Evolutionary conservation across 352 stramenopile species (phyloP).

Genomic region (Peronospora farinosa): DNA sequence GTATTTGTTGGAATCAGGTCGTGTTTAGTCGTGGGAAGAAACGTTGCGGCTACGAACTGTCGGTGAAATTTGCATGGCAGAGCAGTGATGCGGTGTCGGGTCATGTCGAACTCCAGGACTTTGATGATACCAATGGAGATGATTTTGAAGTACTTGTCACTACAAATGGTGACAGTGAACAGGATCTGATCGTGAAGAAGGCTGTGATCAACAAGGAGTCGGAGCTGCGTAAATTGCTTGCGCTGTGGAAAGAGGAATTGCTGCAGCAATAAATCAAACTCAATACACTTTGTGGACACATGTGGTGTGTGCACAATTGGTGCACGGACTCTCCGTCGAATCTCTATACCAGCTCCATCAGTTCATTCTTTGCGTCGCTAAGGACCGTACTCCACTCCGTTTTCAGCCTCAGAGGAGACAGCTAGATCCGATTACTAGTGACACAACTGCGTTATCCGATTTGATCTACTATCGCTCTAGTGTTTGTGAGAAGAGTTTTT

Average conservation of each 20-base stretch:
- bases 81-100: conserved; percentile 47
- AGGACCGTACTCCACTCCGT: too few species aligned
- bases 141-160: conserved; percentile 73
- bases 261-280: conserved; percentile 58
- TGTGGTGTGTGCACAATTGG: too few species aligned
- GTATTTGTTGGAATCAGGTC: conserved; percentile 24
- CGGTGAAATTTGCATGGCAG: conserved; percentile 73
- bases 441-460: conserved; percentile 1
- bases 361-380: too few species aligned
- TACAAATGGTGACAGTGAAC: conserved; percentile 37
- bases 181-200: conserved; percentile 50
- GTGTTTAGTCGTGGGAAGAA: conserved; percentile 84
- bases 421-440: too few species aligned
- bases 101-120: conserved; percentile 76
- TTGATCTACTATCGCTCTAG: neutral
- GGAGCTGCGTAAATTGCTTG: conserved; percentile 60
- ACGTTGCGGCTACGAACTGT: conserved; percentile 77
- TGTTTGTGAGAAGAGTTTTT: neutral
- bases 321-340: too few species aligned
- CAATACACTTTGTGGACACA: conserved; percentile 1
- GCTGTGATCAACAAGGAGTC: conserved; percentile 50
- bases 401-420: too few species aligned
- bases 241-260: conserved; percentile 69
- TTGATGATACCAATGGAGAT: conserved; percentile 78
- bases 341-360: too few species aligned